phyloP scores from a whole-genome alignment of 805 yeast species.

The Ogataea naganishii region DNA sequence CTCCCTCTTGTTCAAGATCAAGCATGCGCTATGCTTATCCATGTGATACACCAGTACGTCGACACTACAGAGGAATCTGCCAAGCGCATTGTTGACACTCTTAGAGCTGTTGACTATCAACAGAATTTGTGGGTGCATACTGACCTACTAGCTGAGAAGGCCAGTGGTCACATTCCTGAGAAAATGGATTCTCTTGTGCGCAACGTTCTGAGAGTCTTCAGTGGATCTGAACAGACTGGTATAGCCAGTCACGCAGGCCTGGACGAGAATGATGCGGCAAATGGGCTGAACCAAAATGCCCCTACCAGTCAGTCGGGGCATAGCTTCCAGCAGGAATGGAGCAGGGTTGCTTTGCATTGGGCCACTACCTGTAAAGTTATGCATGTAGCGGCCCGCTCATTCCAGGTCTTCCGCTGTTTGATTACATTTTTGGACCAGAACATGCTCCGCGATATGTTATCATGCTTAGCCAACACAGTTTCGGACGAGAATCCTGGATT shows the following conservation, averaged over 20 bases:
- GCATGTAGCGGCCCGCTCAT: conserved; percentile 94
- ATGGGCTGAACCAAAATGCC: no score
- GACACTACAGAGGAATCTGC: conserved; percentile 43
- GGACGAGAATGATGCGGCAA: no score
- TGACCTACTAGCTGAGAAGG: conserved; percentile 67
- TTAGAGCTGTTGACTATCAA: conserved; percentile 44
- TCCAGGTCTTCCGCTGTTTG: conserved; percentile 83
- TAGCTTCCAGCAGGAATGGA: conserved; percentile 75
- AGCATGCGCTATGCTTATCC: conserved; percentile 67
- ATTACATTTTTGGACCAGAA: conserved; percentile 73
- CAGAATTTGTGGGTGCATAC: conserved; percentile 74
- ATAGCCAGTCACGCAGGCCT: no score
- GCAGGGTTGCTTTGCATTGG: conserved; percentile 77
- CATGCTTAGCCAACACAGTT: conserved; percentile 84
- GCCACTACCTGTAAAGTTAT: conserved; percentile 97
- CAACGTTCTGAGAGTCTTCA: conserved; percentile 50
- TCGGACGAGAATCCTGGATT: conserved; percentile 85
- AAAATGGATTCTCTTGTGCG: conserved; percentile 73
- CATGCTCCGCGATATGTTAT: conserved; percentile 91
- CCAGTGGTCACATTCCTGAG: conserved; percentile 78
- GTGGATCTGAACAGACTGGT: conserved; percentile 27
- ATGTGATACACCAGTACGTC: conserved; percentile 58
- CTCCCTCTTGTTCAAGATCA: conserved; percentile 76
- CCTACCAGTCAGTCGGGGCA: no score
- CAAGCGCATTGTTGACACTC: conserved; percentile 44